These are phyloP conservation scores for Fusarium kyushuense DNA, from an alignment of 2,329 filamentous ascomycete genomes.

Conservation along the genomic window DNA sequence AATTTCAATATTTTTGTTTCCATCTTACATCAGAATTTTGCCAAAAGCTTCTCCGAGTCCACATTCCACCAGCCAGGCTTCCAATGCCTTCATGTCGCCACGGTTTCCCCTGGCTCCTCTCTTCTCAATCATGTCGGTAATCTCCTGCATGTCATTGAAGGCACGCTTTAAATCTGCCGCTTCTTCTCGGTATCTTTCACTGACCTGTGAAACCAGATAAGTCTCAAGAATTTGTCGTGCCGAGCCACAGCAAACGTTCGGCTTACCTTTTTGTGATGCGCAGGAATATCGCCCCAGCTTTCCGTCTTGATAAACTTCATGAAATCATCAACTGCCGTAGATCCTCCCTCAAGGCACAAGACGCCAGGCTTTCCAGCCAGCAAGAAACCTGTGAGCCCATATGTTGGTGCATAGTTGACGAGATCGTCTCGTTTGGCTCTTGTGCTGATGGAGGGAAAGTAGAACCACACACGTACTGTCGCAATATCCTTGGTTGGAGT, in stretches of 20 bases:
- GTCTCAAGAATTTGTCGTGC: rapidly evolving
- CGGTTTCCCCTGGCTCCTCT: conserved; percentile 63
- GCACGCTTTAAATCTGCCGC: conserved; percentile 51
- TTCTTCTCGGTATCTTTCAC: conserved; percentile 63
- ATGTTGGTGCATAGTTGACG: conserved; percentile 64
- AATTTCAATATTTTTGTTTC: neutral
- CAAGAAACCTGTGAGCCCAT: conserved; percentile 69
- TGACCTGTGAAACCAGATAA: conserved; percentile 51
- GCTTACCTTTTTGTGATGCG: conserved; percentile 68
- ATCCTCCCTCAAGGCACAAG: conserved; percentile 63
- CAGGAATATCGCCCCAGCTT: conserved; percentile 72
- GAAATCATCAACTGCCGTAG: conserved; percentile 64
- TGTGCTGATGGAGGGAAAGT: conserved; percentile 71
- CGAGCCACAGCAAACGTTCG: rapidly evolving
- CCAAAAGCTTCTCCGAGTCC: conserved; percentile 45
- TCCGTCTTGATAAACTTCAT: conserved; percentile 74
- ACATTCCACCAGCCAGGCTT: conserved; percentile 60
- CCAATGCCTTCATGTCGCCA: conserved; percentile 65
- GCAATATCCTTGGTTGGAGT: conserved; percentile 27
- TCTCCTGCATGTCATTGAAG: conserved; percentile 68
- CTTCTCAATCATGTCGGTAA: conserved; percentile 63
- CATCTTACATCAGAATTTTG: conserved; percentile 43
- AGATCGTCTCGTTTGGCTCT: conserved; percentile 69
- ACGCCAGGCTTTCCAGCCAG: conserved; percentile 70
- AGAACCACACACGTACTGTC: conserved; percentile 70